These are phyloP conservation scores for Auricularia cornea DNA, from an alignment of 768 basidiomycete species.

Conservation along the genomic window DNA sequence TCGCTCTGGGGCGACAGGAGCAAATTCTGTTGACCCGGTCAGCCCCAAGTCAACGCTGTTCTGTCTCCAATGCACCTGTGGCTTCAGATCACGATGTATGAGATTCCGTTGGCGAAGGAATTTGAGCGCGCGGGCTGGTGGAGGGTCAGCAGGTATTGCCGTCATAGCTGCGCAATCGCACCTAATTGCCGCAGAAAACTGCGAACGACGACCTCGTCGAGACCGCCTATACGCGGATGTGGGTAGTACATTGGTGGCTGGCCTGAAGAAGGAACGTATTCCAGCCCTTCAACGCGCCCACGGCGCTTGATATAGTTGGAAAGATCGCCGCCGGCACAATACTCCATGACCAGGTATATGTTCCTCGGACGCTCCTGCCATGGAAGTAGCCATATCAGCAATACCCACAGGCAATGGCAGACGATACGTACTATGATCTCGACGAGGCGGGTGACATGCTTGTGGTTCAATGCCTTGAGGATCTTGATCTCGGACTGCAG, in stretches of 20 bases:
- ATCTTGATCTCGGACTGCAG: slow-evolving; percentile 98
- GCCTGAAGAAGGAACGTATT: slow-evolving; percentile 65
- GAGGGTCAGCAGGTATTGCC: background rate
- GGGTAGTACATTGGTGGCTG: slow-evolving; percentile 77
- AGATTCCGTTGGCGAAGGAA: slow-evolving; percentile 83
- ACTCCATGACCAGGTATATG: slow-evolving; percentile 94
- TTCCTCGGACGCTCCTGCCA: slow-evolving; percentile 34
- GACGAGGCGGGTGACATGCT: slow-evolving; percentile 86
- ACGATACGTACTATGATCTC: slow-evolving; percentile 68
- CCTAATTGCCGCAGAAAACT: slow-evolving; percentile 90
- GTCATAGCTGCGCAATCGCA: slow-evolving; percentile 24
- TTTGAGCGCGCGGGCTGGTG: slow-evolving; percentile 82
- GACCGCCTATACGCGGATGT: slow-evolving; percentile 83
- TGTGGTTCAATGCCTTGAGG: slow-evolving; percentile 84
- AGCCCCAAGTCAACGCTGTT: background rate
- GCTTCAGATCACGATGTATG: slow-evolving; percentile 96
- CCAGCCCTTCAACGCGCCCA: slow-evolving; percentile 84
- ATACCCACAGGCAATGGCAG: background rate
- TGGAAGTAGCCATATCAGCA: slow-evolving; percentile 2
- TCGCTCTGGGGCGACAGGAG: slow-evolving; percentile 57
- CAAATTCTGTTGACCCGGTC: slow-evolving; percentile 52
- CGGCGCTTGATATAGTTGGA: slow-evolving; percentile 96
- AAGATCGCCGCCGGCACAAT: slow-evolving; percentile 91
- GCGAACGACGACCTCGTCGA: slow-evolving; percentile 83
- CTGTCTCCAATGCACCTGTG: slow-evolving; percentile 65